Conservation (phyloP, 2,329 filamentous ascomycete genomes). For the Colletotrichum sp. region DNA sequence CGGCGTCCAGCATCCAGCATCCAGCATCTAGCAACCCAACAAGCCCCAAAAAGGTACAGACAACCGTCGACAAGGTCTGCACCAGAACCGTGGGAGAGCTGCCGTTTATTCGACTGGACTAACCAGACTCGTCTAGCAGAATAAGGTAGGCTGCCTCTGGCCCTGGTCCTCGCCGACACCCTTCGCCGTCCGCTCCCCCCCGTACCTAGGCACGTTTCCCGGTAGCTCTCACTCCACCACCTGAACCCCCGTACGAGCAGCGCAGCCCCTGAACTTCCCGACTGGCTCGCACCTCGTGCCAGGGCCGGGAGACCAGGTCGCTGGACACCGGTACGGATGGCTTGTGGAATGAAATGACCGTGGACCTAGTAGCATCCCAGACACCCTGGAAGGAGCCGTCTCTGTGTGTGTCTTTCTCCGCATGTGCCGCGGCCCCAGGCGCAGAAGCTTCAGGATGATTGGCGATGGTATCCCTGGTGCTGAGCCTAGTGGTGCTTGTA, state of each 20-base stretch:
- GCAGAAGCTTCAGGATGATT: background rate
- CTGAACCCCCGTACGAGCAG: background rate
- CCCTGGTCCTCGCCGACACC: background rate
- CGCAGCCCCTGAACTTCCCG: background rate
- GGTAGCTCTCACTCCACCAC: background rate
- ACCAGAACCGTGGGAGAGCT: slow-evolving; percentile 1
- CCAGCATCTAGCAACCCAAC: background rate
- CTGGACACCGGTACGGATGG: background rate
- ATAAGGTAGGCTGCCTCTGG: background rate
- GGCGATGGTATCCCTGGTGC: no score
- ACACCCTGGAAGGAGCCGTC: background rate
- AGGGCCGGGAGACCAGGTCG: background rate
- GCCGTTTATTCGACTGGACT: background rate
- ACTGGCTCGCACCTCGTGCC: slow-evolving; percentile 4
- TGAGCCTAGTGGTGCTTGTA: no score
- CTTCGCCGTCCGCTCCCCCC: background rate
- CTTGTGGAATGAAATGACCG: background rate
- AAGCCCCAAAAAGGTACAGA: background rate
- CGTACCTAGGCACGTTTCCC: background rate
- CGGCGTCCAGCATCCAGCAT: background rate
- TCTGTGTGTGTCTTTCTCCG: background rate
- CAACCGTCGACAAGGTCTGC: background rate
- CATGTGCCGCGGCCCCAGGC: background rate
- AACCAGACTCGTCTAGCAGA: background rate
- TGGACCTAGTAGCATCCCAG: background rate